phyloP scores from a whole-genome alignment of 1,284 basidiomycete species.

The Microbotryum lychnidis-dioicae region DNA sequence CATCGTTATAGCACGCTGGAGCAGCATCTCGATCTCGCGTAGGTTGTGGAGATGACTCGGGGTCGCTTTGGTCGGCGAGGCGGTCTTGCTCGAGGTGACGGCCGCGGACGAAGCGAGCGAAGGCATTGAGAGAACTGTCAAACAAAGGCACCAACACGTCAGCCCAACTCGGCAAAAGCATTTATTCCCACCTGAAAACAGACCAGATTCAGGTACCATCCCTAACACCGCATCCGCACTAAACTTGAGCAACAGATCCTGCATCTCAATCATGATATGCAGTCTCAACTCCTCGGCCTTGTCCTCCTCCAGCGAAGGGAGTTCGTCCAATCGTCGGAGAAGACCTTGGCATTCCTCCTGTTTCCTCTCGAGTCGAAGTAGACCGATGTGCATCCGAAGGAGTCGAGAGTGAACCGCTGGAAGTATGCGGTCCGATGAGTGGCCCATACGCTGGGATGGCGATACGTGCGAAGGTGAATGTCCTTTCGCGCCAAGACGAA shows the following conservation, averaged over 20 bases:
- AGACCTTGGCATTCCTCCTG: background rate
- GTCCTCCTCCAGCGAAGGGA: constrained; percentile 43
- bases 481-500: too few species aligned
- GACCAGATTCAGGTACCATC: constrained; percentile 38
- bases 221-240: constrained; percentile 37
- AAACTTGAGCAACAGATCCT: constrained; percentile 33
- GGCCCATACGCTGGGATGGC: constrained; percentile 1
- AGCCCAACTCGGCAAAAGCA: constrained; percentile 50
- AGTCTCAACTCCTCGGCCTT: constrained; percentile 52
- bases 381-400: constrained; percentile 53
- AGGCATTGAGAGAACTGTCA: constrained; percentile 28
- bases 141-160: background rate
- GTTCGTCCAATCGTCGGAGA: constrained; percentile 10
- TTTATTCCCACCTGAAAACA: background rate
- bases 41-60: constrained; percentile 19
- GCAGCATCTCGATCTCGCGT: constrained; percentile 23
- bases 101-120: constrained; percentile 9
- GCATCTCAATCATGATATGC: constrained; percentile 40
- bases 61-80: constrained; percentile 11
- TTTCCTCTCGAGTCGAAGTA: constrained; percentile 8
- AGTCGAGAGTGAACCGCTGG: constrained; percentile 59
- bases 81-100: constrained; percentile 9
- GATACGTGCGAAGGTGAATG: constrained; percentile 1
- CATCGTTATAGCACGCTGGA: constrained; percentile 16
- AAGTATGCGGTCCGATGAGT: constrained; percentile 51